Conservation (phyloP, 352 stramenopile species). For the Albugo laibachii region DNA sequence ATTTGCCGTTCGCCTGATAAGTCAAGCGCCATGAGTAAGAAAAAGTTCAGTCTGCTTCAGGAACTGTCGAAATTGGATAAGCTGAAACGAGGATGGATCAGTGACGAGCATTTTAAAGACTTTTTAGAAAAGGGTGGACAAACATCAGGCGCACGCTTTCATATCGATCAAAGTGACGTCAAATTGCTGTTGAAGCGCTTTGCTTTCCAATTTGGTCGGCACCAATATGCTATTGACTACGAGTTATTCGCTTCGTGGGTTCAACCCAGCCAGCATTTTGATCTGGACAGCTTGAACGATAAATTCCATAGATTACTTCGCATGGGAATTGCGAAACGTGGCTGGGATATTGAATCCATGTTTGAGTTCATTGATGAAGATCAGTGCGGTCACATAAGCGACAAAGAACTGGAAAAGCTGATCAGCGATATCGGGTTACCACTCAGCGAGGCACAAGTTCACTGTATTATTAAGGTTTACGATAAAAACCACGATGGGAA, state of each 20-base stretch:
- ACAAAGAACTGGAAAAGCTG: constrained; percentile 26
- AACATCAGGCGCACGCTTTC: constrained; percentile 10
- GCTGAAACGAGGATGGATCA: constrained; percentile 27
- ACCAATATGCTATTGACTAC: constrained; percentile 38
- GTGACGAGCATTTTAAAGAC: constrained; percentile 17
- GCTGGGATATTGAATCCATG: constrained; percentile 29
- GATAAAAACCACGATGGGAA: constrained; percentile 32
- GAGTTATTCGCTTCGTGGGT: constrained; percentile 45
- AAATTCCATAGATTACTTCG: constrained; percentile 23
- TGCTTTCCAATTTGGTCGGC: constrained; percentile 43
- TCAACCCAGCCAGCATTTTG: constrained; percentile 35
- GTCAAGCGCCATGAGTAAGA: constrained; percentile 14
- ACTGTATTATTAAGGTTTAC: constrained; percentile 40
- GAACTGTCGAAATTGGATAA: constrained; percentile 34
- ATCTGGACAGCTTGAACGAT: constrained; percentile 30
- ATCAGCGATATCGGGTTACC: constrained; percentile 41
- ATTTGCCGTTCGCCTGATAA: constrained; percentile 39
- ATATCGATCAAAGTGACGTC: constrained; percentile 16
- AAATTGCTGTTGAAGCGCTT: constrained; percentile 25
- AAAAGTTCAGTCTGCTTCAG: constrained; percentile 20
- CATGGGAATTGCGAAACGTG: constrained; percentile 13
- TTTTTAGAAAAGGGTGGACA: constrained; percentile 8
- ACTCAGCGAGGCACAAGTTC: constrained; percentile 39
- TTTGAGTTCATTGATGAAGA: constrained; percentile 43
- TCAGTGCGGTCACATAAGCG: constrained; percentile 27